Evolutionary conservation across 2,329 filamentous ascomycete species (phyloP).

Genomic region (Clonostachys sp.): DNA sequence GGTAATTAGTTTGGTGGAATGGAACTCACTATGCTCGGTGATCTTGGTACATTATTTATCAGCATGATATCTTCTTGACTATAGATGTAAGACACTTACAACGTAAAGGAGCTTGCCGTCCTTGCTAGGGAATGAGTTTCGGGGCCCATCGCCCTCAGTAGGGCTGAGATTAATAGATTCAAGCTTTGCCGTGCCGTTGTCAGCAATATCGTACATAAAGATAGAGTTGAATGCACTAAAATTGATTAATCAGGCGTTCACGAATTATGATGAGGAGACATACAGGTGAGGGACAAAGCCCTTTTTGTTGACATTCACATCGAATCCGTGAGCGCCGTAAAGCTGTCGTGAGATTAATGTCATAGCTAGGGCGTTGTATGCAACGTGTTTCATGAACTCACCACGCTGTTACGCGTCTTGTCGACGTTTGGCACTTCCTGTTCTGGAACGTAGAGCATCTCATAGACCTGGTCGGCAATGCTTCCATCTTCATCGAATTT

Average conservation of each 20-base stretch:
- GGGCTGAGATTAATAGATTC: not conserved
- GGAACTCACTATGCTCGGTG: not conserved
- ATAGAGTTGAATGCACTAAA: not conserved
- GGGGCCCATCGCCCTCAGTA: not conserved
- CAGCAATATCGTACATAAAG: not conserved
- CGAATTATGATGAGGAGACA: not conserved
- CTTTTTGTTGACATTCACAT: not conserved
- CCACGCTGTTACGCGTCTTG: not conserved
- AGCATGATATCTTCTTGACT: too few relatives aligned
- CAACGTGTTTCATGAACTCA: too few relatives aligned
- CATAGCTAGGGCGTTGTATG: too few relatives aligned
- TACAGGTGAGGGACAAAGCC: not conserved
- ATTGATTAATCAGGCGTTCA: not conserved
- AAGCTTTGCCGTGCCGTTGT: not conserved
- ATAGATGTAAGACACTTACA: not conserved
- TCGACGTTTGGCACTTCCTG: not conserved
- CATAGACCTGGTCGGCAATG: not conserved
- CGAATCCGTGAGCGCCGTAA: not conserved
- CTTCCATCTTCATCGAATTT: not conserved
- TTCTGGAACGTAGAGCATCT: not conserved
- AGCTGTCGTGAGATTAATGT: not conserved
- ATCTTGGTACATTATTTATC: not conserved
- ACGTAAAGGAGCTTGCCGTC: not conserved
- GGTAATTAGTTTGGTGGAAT: not conserved
- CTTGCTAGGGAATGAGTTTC: not conserved